phyloP scores from a whole-genome alignment of 257 asterid species.

The Ballota nigra region DNA sequence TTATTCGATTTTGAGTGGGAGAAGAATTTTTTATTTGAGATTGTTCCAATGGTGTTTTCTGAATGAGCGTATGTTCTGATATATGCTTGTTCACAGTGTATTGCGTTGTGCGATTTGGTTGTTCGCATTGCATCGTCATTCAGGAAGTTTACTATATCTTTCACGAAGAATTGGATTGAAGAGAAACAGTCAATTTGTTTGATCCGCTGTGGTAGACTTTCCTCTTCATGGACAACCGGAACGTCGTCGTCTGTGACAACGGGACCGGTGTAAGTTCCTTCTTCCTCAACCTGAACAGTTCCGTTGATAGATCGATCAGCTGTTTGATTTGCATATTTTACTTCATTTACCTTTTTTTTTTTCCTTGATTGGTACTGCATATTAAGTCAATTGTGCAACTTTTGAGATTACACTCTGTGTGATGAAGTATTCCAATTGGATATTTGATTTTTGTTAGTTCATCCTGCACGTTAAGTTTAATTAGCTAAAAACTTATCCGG shows the following conservation, averaged over 20 bases:
- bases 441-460: conserved; percentile 5
- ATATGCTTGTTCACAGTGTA: too few species aligned
- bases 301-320: conserved; percentile 10
- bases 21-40: too few species aligned
- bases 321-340: conserved; percentile 16
- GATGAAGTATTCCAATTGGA: not conserved
- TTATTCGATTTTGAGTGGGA: too few species aligned
- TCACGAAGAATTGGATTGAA: too few species aligned
- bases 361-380: not conserved
- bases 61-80: too few species aligned
- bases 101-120: too few species aligned
- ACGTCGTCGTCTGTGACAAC: conserved; percentile 91
- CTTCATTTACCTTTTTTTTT: not conserved
- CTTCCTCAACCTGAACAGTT: not conserved
- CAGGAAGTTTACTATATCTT: too few species aligned
- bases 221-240: conserved; percentile 61
- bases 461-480: conserved; percentile 10
- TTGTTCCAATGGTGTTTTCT: too few species aligned
- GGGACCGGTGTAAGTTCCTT: conserved; percentile 94
- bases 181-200: too few species aligned
- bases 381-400: conserved; percentile 8
- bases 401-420: not conserved
- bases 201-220: conserved; percentile 6
- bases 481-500: not conserved
- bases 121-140: too few species aligned